These are phyloP conservation scores for Acer campestre DNA, from an alignment of 345 rosid genomes.

Conservation along the genomic window DNA sequence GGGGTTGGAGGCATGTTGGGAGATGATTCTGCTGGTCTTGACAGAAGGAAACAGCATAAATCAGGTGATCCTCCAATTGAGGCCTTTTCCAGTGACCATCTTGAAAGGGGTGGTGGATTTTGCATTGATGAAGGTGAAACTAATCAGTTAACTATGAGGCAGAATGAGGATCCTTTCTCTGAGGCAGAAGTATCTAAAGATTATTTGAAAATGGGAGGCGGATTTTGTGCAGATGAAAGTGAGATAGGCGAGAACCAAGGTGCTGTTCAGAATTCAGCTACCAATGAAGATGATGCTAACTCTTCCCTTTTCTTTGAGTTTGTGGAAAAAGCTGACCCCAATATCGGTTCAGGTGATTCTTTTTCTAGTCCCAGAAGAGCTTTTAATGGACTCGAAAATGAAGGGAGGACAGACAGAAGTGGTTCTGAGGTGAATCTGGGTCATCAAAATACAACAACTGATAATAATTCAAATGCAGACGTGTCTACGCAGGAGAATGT, in stretches of 20 bases:
- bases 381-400: constrained; percentile 1
- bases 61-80: constrained; percentile 24
- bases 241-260: constrained; percentile 26
- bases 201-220: constrained; percentile 63
- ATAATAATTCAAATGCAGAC: constrained; percentile 22
- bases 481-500: constrained; percentile 18
- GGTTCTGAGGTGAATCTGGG: constrained; percentile 19
- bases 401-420: background rate
- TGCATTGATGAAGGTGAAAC: constrained; percentile 48
- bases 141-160: constrained; percentile 28
- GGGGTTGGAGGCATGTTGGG: constrained; percentile 14
- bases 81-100: constrained; percentile 31
- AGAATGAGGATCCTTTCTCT: constrained; percentile 22
- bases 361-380: constrained; percentile 20
- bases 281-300: constrained; percentile 6
- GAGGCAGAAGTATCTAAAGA: constrained; percentile 36
- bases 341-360: constrained; percentile 13
- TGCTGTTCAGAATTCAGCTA: constrained; percentile 16
- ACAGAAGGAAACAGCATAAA: constrained; percentile 22
- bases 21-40: constrained; percentile 13
- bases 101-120: constrained; percentile 56
- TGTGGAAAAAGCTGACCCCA: constrained; percentile 19
- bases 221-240: constrained; percentile 67
- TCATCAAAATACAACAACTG: constrained; percentile 15
- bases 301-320: constrained; percentile 13